Evolutionary conservation across 352 stramenopile species (phyloP), one percentile per base, ranked within the genome.

Genomic region (Aphanomyces invadans): DNA sequence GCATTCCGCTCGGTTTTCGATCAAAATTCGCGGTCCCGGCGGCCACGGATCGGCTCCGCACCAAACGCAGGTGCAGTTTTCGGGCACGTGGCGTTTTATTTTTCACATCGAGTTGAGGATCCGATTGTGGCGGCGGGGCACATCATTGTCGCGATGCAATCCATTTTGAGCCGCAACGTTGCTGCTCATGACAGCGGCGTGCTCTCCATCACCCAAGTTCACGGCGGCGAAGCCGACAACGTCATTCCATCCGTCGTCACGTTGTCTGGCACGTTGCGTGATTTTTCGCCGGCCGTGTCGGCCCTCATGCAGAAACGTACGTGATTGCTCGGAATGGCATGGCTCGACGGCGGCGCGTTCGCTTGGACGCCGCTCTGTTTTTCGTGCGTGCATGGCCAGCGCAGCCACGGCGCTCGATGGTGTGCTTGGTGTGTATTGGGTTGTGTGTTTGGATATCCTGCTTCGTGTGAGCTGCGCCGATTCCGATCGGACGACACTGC

Each of bases 41-140:
- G 94, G 95, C n/a, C 95, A 98, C 73, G 95, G 91, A 42, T 97
- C 93, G 12, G 89, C 94, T 36, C 88, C 95, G 0, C 90, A 98
- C 60, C 73, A 95, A 45, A 67, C 60, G 23, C 55, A 49, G 28
- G 60, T 67, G 12, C 15, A 3, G 7, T 15, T 29, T 23, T 15
- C n/a, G n/a, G n/a, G n/a, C n/a, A n/a, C n/a, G n/a, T n/a, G 31
- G n/a, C 19, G 2, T 21, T 61, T 10, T 19, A 1, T 49, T 61
- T 2, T 2, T 19, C 36, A 29, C 53, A 1, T 23, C 17, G 36
- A 42, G 15, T 57, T n/a, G n/a, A 57, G 49, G 49, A 57, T 33
- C 49, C 49, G 29, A 57, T 57, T 32, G 49, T 57, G 19, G 49
- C 29, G 1, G 87, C 85, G 19, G 75, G 93, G 0, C 81, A 89